These are phyloP conservation scores for Phyllosticta capitalensis DNA, from an alignment of 2,329 filamentous ascomycete genomes.

Conservation along the genomic window DNA sequence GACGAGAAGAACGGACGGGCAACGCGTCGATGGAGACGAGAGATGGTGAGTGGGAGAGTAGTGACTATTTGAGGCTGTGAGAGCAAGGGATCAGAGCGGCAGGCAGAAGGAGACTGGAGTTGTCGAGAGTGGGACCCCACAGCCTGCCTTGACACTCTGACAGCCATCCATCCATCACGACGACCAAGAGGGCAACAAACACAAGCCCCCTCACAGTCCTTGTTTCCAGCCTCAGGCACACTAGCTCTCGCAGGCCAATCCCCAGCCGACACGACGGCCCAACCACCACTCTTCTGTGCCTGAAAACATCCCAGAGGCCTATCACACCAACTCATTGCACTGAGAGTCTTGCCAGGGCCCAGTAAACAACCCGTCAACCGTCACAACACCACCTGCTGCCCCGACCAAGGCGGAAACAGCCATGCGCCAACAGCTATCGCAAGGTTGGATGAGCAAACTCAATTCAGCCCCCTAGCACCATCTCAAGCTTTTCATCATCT, in stretches of 20 bases:
- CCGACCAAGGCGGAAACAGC: no score
- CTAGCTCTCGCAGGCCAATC: background rate
- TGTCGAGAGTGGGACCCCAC: background rate
- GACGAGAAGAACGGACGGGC: background rate
- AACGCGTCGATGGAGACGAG: background rate
- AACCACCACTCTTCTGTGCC: background rate
- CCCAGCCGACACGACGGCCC: background rate
- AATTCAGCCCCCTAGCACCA: background rate
- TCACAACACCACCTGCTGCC: background rate
- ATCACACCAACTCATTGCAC: no score
- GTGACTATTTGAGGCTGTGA: background rate
- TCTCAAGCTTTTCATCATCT: background rate
- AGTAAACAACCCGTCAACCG: background rate
- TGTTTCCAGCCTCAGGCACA: background rate
- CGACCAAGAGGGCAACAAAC: background rate
- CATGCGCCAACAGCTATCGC: background rate
- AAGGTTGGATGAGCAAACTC: background rate
- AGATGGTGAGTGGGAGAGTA: background rate
- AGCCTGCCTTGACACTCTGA: no score
- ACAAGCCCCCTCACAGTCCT: no score
- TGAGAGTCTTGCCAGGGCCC: no score
- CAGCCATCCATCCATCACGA: background rate
- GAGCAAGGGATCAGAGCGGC: background rate
- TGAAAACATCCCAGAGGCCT: no score
- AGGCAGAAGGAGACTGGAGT: no score